Evolutionary conservation across 2,329 filamentous ascomycete species (phyloP), one percentile per base, ranked within the genome.

Genomic region (Corynespora cassiicola): DNA sequence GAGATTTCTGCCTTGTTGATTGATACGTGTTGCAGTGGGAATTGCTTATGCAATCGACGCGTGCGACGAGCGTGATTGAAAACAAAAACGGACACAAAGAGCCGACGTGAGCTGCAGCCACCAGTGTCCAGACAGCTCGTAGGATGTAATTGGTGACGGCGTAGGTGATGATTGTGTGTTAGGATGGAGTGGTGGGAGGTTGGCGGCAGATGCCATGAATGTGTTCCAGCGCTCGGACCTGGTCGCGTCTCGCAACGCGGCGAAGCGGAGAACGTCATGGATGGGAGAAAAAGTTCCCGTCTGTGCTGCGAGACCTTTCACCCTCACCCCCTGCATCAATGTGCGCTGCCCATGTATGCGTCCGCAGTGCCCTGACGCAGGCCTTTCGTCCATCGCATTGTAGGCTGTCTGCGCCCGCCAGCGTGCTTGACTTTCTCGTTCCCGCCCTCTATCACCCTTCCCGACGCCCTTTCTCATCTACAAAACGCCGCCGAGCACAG

Each of bases 291-390:
- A 49, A 46, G 34, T 52, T 49, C 42, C 29, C 29, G 36, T 39
- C 6, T 21, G 11, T 27, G 38, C 21, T 30, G 35, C 45, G 42
- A 19, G 40, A 40, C 45, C 32, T 15, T 51, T 47, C 43, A 54
- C 48, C 35, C 37, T 41, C 39, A 38, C 39, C 35, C 40, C 22
- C 45, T 42, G 45, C 47, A 45, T 62, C 64, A 61, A 69, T 69
- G 66, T 57, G 61, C 63, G 44, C 63, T 59, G 60, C 58, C 45
- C 63, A 67, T 52, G 53, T 54, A 47, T 68, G 63, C 45, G 58
- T 66, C 47, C 58, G 63, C 52, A 66, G 55, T 54, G 62, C 57
- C 52, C 56, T 68, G 36, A 50, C 48, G 45, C 65, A 63, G 53
- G 56, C 63, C 40, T 69, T 68, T 39, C 63, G 62, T 42, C 47